phyloP scores from a whole-genome alignment of 2,329 filamentous ascomycete species.

The Alternaria gaisen region DNA sequence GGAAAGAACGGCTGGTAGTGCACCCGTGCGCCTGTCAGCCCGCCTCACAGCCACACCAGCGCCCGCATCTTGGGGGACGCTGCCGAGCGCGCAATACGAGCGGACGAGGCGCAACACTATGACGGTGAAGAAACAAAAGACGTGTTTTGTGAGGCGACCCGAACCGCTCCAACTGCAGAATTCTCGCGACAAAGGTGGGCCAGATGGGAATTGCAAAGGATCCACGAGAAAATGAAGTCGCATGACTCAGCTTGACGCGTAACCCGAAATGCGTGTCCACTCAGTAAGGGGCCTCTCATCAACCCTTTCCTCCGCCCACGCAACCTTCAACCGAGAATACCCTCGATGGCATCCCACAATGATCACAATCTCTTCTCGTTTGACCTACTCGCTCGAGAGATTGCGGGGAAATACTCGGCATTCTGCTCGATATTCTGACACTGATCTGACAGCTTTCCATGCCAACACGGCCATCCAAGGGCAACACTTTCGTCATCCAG shows the following conservation, averaged over 20 bases:
- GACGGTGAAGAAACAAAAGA: neutral
- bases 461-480: neutral
- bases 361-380: neutral
- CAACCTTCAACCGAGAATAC: neutral
- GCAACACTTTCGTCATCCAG: neutral
- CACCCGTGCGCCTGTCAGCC: neutral
- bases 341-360: neutral
- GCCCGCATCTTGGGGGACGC: neutral
- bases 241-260: constrained; percentile 14
- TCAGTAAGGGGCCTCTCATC: neutral
- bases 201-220: neutral
- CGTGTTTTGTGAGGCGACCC: neutral
- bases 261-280: constrained; percentile 7
- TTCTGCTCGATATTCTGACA: neutral
- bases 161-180: neutral
- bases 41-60: constrained; percentile 14
- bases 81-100: neutral
- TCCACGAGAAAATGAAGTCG: neutral
- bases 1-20: constrained; percentile 21
- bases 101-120: neutral
- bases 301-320: neutral
- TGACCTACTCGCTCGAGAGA: neutral
- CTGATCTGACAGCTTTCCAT: neutral
- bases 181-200: neutral
- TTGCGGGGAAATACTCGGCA: neutral